A percentile compares a stretch with the other conserved stretches of the same genome.
phyloP scores from a whole-genome alignment of 768 basidiomycete species.

The Rhodotorula paludigena region DNA sequence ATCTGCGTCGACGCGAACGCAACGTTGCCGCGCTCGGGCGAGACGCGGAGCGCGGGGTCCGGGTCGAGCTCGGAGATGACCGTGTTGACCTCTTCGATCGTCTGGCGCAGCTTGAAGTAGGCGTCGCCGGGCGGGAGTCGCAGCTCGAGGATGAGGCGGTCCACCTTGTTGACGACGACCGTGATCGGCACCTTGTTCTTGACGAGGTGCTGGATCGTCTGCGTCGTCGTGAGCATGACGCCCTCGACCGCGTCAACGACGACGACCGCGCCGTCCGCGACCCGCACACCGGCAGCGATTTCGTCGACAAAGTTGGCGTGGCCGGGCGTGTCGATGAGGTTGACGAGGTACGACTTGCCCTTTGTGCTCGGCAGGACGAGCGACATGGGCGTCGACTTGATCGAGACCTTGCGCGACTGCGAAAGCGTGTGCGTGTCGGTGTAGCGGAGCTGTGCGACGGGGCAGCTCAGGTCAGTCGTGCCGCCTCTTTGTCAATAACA shows the following conservation, averaged over 20 bases:
- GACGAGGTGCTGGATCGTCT: constrained; percentile 37
- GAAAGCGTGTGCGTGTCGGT: constrained; percentile 92
- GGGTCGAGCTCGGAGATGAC: constrained; percentile 86
- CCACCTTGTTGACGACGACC: constrained; percentile 94
- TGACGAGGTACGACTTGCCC: constrained; percentile 88
- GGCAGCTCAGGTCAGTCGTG: neutral
- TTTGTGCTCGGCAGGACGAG: constrained; percentile 74
- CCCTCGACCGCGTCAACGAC: constrained; percentile 99
- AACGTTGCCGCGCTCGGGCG: constrained; percentile 92
- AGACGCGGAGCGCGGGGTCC: constrained; percentile 77
- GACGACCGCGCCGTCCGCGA: constrained; percentile 83
- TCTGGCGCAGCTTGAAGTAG: constrained; percentile 98
- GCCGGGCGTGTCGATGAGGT: constrained; percentile 94
- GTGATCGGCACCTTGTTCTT: constrained; percentile 23
- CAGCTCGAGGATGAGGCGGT: constrained; percentile 91
- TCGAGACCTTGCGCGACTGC: constrained; percentile 80
- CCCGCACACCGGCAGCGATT: constrained; percentile 76
- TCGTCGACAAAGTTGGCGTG: constrained; percentile 99
- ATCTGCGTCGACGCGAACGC: constrained; percentile 96
- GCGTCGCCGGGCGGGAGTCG: constrained; percentile 93
- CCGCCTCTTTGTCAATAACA: neutral
- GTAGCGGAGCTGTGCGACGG: constrained; percentile 66
- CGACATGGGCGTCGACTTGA: constrained; percentile 96
- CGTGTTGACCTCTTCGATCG: constrained; percentile 95
- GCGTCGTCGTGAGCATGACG: constrained; percentile 51